Evolutionary conservation across 2,329 filamentous ascomycete species (phyloP).

Genomic region (Endothia cerciana): DNA sequence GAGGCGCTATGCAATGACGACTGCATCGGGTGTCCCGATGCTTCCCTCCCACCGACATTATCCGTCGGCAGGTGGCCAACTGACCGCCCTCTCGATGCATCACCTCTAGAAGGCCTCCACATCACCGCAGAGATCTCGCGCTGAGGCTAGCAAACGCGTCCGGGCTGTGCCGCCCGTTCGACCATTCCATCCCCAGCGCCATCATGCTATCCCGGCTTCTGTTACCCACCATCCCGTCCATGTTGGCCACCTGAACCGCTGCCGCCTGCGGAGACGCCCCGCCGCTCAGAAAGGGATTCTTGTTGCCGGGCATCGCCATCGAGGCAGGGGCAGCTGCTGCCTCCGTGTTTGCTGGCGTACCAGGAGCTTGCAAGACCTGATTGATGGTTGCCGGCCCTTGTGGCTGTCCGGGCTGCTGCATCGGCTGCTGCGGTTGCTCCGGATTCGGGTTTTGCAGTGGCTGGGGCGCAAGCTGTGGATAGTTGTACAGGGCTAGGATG

Average conservation of each 20-base stretch:
- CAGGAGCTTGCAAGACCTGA: slow-evolving; percentile 30
- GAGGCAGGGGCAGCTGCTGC: slow-evolving; percentile 25
- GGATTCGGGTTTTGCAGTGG: slow-evolving; percentile 31
- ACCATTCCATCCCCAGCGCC: slow-evolving; percentile 66
- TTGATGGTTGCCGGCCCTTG: slow-evolving; percentile 29
- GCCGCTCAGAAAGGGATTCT: slow-evolving; percentile 61
- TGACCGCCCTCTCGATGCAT: neutral
- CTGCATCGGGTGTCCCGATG: slow-evolving; percentile 6
- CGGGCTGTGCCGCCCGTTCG: slow-evolving; percentile 74
- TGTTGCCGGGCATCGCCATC: slow-evolving; percentile 41
- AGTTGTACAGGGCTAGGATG: slow-evolving; percentile 76
- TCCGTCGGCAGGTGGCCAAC: neutral
- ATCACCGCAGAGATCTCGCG: slow-evolving; percentile 55
- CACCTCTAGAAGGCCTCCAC: slow-evolving; percentile 9
- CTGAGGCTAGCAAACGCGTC: slow-evolving; percentile 80
- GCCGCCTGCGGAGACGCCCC: slow-evolving; percentile 33
- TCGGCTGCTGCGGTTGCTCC: slow-evolving; percentile 34
- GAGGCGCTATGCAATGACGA: slow-evolving; percentile 14
- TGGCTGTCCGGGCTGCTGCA: slow-evolving; percentile 33
- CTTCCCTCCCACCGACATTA: slow-evolving; percentile 7
- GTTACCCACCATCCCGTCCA: slow-evolving; percentile 40
- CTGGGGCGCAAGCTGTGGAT: slow-evolving; percentile 56
- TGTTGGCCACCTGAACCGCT: slow-evolving; percentile 30
- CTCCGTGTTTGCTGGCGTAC: slow-evolving; percentile 41
- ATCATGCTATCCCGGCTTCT: slow-evolving; percentile 75